Evolutionary conservation across 2,329 filamentous ascomycete genomes (phyloP), one percentile per base, ranked within the genome.

Genomic region (Talaromyces sp.): DNA sequence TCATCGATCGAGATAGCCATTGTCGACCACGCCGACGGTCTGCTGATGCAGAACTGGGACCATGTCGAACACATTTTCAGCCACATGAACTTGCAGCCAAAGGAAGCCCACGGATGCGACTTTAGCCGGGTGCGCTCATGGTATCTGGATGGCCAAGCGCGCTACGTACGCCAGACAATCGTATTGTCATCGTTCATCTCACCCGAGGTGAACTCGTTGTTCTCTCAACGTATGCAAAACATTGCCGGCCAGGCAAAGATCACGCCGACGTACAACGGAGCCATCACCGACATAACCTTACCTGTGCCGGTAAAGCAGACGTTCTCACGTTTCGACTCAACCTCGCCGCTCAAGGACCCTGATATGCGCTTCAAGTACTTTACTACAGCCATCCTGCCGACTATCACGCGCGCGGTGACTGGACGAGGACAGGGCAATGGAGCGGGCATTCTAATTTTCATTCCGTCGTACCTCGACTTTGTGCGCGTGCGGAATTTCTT

Each of bases 31-130:
- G 89, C 91, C 12, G 92, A 97, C 74, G 92, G 92, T 0, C 84
- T 97, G 48, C 84, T 96, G 9, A 97, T 97, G 92, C 94, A 99
- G 74, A 97, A 96, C 73, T 97, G 93, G 92, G 92, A 97, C 69
- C 93, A 99, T 71, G 85, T 97, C 62, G 90, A 95, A 73, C 90
- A 90, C 72, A 89, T 97, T 67, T 92, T 97, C 70, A 87, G 91
- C 64, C 91, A 96, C 72, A 83, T 99, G 63, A 99, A 99, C 73
- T 81, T 89, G 24, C 91, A 96, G 68, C 93, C 94, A 41, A 91
- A 88, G 69, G 90, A 96, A 67, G 85, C 91, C 0, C 92, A 97
- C 74, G 92, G 90, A 65, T 96, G 91, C 69, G 94, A 99, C 78
- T 96, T 97, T 72, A 90, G 88, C 66, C 89, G 94, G 19, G 90